Conservation (phyloP, 2,329 filamentous ascomycete genomes). For the Aspergillus nomiae region DNA sequence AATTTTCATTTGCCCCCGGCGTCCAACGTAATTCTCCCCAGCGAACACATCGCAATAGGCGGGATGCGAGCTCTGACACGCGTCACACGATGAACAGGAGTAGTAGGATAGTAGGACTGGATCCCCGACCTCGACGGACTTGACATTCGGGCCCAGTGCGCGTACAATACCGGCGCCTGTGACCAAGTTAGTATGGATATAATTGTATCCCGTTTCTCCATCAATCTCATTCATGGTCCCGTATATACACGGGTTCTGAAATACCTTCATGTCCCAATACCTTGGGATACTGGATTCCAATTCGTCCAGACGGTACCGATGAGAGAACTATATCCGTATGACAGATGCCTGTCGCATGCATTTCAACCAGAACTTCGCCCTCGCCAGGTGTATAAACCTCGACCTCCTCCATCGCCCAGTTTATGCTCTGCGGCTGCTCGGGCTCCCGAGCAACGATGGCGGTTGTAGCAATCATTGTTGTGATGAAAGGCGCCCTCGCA, state of each 20-base stretch:
- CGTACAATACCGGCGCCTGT: no score
- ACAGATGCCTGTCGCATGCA: background rate
- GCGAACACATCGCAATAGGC: no score
- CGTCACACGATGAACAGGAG: no score
- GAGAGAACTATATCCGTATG: background rate
- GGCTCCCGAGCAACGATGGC: background rate
- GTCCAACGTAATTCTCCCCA: no score
- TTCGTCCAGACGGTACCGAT: background rate
- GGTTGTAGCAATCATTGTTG: background rate
- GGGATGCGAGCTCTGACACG: no score
- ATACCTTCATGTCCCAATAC: background rate
- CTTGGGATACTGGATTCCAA: background rate
- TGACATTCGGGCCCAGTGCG: no score
- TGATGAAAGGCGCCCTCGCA: background rate
- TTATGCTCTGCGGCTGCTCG: background rate
- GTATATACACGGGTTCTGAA: background rate
- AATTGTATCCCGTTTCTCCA: fast-evolving
- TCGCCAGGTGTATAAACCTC: background rate
- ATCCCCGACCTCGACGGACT: no score
- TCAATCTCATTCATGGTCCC: background rate
- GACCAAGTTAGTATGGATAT: no score
- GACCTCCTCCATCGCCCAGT: background rate
- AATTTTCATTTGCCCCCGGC: no score
- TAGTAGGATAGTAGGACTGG: no score
- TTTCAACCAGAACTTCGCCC: background rate